Evolutionary conservation across 805 yeast species (phyloP).

Genomic region (Starmerella lactis-condensi): DNA sequence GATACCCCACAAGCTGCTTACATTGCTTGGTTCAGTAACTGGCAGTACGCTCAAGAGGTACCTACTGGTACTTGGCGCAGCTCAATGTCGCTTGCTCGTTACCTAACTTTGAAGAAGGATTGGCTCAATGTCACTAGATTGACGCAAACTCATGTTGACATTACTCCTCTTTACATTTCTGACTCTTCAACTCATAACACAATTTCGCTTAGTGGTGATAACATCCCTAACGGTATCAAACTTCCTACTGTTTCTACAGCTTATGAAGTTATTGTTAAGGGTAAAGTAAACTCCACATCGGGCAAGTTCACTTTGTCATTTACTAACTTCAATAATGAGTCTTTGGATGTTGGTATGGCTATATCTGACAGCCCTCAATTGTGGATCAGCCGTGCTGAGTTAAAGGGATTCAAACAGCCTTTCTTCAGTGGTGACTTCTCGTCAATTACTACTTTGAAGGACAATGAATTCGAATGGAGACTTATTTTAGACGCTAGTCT

Average conservation of each 20-base stretch:
- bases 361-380: constrained; percentile 3
- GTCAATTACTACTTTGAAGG: constrained; percentile 3
- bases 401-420: constrained; percentile 10
- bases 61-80: constrained; percentile 26
- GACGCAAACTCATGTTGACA: constrained; percentile 7
- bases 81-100: constrained; percentile 21
- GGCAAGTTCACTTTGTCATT: constrained; percentile 4
- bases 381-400: constrained; percentile 11
- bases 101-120: constrained; percentile 5
- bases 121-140: constrained; percentile 4
- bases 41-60: constrained; percentile 25
- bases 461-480: constrained; percentile 4
- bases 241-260: constrained; percentile 3
- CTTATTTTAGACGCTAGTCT: constrained; percentile 11
- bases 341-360: constrained; percentile 10
- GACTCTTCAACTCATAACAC: neutral
- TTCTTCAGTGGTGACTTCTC: constrained; percentile 13
- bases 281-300: neutral
- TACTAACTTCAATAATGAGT: constrained; percentile 6
- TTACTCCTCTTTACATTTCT: constrained; percentile 4
- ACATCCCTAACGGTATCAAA: neutral
- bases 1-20: constrained; percentile 17
- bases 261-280: constrained; percentile 4
- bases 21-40: constrained; percentile 29
- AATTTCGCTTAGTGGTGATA: neutral